Evolutionary conservation across 371 early-diverging fungal species (phyloP), one percentile per base, ranked within the genome.

Genomic region (Mucor circinelloides): DNA sequence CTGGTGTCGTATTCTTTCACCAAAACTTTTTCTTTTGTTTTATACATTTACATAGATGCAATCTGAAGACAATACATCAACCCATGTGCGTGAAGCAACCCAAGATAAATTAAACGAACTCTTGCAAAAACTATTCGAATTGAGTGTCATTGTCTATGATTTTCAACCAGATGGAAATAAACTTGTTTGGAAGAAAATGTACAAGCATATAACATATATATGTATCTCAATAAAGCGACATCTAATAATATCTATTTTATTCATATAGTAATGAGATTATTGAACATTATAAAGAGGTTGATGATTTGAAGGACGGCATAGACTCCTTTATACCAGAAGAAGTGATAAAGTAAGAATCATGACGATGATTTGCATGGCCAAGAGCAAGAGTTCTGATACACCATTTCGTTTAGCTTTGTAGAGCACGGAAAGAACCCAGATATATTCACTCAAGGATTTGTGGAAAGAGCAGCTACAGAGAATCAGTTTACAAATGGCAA

Each of bases 401-500:
- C n/a, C 19, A 3, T 12, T 9, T 3, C 9, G 60, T 61, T 21
- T 75, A 89, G 89, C 30, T 86, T 73, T 56, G 83, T 92, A 48
- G 89, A 90, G 64, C 88, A 89, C 60, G 91, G 89, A 25, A 80
- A 81, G 58, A 92, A 90, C 54, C 92, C 92, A 3, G 90, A 92
- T 70, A 78, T 89, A 38, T 92, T 91, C 61, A 90, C 91, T 25
- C 89, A 88, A 76, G 84, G 79, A 44, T 92, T 90, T 70, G 82
- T 89, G 60, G 91, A 90, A 72, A 79, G 91, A 58, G 79, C 88
- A 42, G 92, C 90, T 17, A 90, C 86, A n/a, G 92, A 92, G 71
- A 92, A 91, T 69, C 92, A 92, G 66, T 91, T 87, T 55, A 90
- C 92, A 0, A 87, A 92, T 64, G 92, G 92, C 64, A 91, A 91